phyloP scores from a whole-genome alignment of 805 yeast genomes.

The Candida xiaguanensis region DNA sequence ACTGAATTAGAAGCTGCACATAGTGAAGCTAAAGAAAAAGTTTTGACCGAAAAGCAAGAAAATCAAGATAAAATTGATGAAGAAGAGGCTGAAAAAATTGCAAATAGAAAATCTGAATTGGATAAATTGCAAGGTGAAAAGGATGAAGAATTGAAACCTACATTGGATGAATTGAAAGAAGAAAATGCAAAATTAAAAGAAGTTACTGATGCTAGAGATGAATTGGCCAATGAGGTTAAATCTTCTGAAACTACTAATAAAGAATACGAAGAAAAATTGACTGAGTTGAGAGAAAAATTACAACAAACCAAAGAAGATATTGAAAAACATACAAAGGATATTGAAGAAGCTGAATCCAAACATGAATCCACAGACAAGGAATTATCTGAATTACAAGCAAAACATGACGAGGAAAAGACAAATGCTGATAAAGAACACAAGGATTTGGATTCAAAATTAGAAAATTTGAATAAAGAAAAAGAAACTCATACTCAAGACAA shows the following conservation, averaged over 20 bases:
- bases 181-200: slow-evolving; percentile 49
- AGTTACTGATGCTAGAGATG: slow-evolving; percentile 48
- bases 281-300: slow-evolving; percentile 42
- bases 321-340: slow-evolving; percentile 28
- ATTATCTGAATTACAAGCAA: slow-evolving; percentile 31
- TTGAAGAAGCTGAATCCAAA: slow-evolving; percentile 30
- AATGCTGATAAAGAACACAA: slow-evolving; percentile 24
- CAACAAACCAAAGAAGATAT: slow-evolving; percentile 37
- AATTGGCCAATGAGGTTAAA: slow-evolving; percentile 40
- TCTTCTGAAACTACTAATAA: slow-evolving; percentile 43
- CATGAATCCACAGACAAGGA: slow-evolving; percentile 38
- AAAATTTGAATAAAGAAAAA: slow-evolving; percentile 39
- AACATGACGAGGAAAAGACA: slow-evolving; percentile 21
- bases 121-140: slow-evolving; percentile 48
- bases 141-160: slow-evolving; percentile 53
- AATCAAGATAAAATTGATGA: slow-evolving; percentile 43
- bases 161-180: slow-evolving; percentile 46
- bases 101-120: slow-evolving; percentile 45
- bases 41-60: slow-evolving; percentile 44
- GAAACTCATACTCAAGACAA: slow-evolving; percentile 33
- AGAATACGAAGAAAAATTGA: slow-evolving; percentile 42
- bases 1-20: slow-evolving; percentile 35
- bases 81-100: slow-evolving; percentile 41
- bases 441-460: slow-evolving; percentile 41
- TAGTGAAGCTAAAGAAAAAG: slow-evolving; percentile 36